phyloP scores from a whole-genome alignment of 2,329 filamentous ascomycete species.

The Neocucurbitaria cava region DNA sequence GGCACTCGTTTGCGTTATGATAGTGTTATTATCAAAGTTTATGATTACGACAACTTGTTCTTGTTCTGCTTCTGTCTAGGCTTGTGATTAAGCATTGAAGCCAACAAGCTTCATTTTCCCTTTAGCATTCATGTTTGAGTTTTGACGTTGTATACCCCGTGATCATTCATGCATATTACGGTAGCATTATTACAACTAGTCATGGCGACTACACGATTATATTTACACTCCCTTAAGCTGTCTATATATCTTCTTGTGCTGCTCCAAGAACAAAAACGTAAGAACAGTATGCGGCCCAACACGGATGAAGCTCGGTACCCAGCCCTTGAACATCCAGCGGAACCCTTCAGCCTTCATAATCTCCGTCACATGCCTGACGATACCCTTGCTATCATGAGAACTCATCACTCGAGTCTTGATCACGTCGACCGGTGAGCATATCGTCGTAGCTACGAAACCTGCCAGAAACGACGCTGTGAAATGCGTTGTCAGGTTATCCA shows the following conservation, averaged over 20 bases:
- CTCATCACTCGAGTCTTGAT: constrained; percentile 91
- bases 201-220: too few relatives aligned
- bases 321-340: constrained; percentile 87
- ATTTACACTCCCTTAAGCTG: constrained; percentile 30
- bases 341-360: constrained; percentile 75
- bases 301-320: constrained; percentile 79
- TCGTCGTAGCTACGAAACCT: constrained; percentile 82
- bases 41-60: too few relatives aligned
- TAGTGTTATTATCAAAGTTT: too few relatives aligned
- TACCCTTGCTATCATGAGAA: constrained; percentile 60
- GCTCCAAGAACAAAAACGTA: constrained; percentile 85
- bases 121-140: background rate
- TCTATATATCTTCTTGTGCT: constrained; percentile 80
- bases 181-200: background rate
- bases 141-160: background rate
- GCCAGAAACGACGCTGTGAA: constrained; percentile 79
- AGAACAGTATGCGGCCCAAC: constrained; percentile 80
- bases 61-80: too few relatives aligned
- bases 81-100: too few relatives aligned
- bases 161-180: background rate
- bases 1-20: too few relatives aligned
- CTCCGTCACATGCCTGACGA: constrained; percentile 68
- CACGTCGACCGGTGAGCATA: constrained; percentile 86
- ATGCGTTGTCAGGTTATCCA: constrained; percentile 76
- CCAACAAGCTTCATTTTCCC: too few relatives aligned